Base-by-base conservation (phyloP, 2,329 filamentous ascomycete species). In the Hypomyces rosellus region DNA sequence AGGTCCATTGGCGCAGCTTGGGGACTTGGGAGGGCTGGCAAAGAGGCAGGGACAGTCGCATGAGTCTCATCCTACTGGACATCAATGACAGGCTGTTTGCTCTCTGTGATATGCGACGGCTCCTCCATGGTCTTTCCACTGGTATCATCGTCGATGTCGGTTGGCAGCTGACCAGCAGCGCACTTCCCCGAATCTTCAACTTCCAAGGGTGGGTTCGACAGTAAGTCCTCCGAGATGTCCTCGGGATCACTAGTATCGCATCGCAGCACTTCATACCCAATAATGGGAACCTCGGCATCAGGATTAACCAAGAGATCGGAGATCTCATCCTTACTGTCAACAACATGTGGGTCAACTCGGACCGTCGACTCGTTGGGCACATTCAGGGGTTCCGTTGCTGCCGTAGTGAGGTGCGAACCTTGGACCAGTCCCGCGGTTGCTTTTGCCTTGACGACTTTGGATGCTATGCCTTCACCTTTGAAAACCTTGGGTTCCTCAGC, bases 21-120 rank as follows among this genome's bases (percentile, higher is more conserved):
- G 14, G 14, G 36, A 42, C 15, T 42, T 34, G 44, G 50, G 42
- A 33, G 33, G 46, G 45, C 42, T 44, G 46, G 34, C 30, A 22
- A 45, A 45, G 46, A 15, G 16, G 25, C 45, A 42, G 44, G 46
- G 38, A 38, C 16, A 43, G 33, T n/a, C 30, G 44, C 15, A 22
- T 42, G 40, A 36, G 25, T 13, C 42, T 41, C 50, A 33, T 52
- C 50, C 50, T 52, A 52, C 50, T 46, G 50, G 46, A 43, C 46
- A 45, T 49, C 46, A 42, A 52, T 16, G 34, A 40, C 46, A 25
- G 8, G 7, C 30, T 45, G 41, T 34, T 13, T 40, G 40, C 41
- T 22, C 46, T 42, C 46, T 18, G 37, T 13, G 33, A 48, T 33
- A 49, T 46, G 50, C 41, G 46, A 46, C 50, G 48, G 33, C 33